Evolutionary conservation across 2,329 filamentous ascomycete species (phyloP), one percentile per base, ranked within the genome.

Genomic region (Aspergillus carbonarius): DNA sequence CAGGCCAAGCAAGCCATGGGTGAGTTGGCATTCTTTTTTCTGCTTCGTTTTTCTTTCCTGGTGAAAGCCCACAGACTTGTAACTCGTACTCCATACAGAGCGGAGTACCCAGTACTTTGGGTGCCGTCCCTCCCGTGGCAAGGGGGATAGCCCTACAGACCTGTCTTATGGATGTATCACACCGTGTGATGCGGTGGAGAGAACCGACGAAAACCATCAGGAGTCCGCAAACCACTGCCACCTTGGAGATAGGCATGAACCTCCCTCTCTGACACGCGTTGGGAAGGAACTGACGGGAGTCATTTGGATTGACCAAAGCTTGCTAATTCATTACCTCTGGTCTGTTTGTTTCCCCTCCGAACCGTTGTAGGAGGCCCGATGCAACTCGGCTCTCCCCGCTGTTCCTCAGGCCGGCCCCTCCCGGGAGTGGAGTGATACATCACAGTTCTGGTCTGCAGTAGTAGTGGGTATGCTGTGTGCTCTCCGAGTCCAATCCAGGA

Each of bases 161-260:
- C 34, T 63, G 52, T 63, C 58, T 34, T 20, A 63, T 64, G 23
- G 61, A 64, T 63, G 15, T 61, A 59, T 64, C 63, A 63, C 55
- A 65, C 51, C 44, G 25, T n/a, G 18, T 39, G 49, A 49, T 47
- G 48, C 18, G 23, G 44, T 54, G 35, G 47, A 58, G 34, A 13
- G 53, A 27, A 44, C 17, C 27, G 18, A 42, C 39, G 39, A 23
- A 23, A 23, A 20, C 18, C 39, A 42, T 42, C 39, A 42, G 18
- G 17, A 42, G 13, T 6, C 18, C 39, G 20, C 39, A 13, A 42
- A 20, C 20, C 10, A 17, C 39, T 13, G 39, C 39, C 39, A 20
- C 39, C 39, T 23, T 42, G 39, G 39, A 12, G 10, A 37, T 10
- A 34, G 32, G 32, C 37, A 23, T 42, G 13, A 13, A 23, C 17